Evolutionary conservation across 441 rosid genomes (phyloP), one percentile per base, ranked within the genome.

Genomic region (Syzygium syzygioides): DNA sequence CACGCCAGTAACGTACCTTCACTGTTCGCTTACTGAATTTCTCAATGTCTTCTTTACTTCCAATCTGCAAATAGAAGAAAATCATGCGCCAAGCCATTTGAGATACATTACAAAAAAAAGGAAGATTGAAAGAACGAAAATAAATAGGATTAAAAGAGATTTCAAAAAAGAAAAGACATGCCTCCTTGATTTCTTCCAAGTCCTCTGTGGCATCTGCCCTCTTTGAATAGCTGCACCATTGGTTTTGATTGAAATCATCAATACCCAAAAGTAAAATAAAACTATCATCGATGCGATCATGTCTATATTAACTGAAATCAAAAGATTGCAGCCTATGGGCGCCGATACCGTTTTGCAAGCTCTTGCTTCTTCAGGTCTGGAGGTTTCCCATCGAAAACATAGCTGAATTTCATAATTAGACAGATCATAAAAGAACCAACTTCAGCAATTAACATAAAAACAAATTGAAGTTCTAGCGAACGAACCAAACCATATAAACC

Each of bases 351-450:
- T 89, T 98, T 98, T 34, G 97, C 98, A 41, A 98, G 94, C 93
- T 98, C 99, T 92, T 98, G 98, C 87, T 95, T 95, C 91, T 98
- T 98, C 91, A 97, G 92, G 88, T 98, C 97, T 0, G 99, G 99
- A 57, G 99, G 99, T 91, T 95, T 92, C 85, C 99, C 99, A 85
- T 98, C 99, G n/a, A 98, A 98, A 76, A 98, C 99, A 91, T 95
- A 98, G 86, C 99, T 98, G 94, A 57, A 12, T 41, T 23, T 26
- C 83, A 41, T 76, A 76, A 41, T 76, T 20, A 41, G 83, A 76
- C 83, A 76, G 18, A 76, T 76, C 83, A 23, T 23, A 76, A 37
- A 23, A 23, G 83, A 76, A 23, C 52, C 48, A 41, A 76, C 52
- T 76, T 41, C 52, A 76, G 83, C 83, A 41, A 76, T 23, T 23